Base-by-base conservation (phyloP, 805 yeast species). In the Wickerhamiella cacticola region DNA sequence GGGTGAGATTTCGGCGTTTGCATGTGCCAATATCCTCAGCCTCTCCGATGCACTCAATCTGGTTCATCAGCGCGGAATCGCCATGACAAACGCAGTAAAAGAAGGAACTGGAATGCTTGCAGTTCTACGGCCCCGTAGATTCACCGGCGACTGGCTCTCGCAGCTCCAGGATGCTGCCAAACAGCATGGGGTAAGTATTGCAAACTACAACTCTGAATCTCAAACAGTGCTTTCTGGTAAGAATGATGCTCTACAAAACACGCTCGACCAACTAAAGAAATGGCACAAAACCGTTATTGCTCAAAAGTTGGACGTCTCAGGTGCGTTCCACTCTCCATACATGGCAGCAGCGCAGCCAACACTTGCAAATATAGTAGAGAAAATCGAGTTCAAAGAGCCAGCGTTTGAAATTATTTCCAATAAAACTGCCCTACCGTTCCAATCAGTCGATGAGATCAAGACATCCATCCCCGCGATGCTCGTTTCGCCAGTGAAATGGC, bases 281-380 rank as follows among this genome's bases (percentile, higher is more conserved):
- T 39, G 53, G 42, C 54, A 54, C 41, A 48, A 53, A 15, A 53
- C 62, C 5, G 49, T 64, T 15, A 55, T 61, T 45, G 45, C 61
- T 7, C 59, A 59, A 7, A 53, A 50, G 24, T 56, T 75, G 40
- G 68, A 73, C 1, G 79, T 74, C 6, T 58, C 65, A 2, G 69
- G 75, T 1, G 78, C 80, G 15, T 75, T 75, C 58, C 80, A 75
- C 56, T 69, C 67, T 31, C 49, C 56, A 3, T 50, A 64, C 10
- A 62, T 76, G 56, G 46, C 48, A 31, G 61, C 63, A 0, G 71
- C 75, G 5, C 68, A 66, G 47, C 56, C 60, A 12, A 55, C 58
- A 26, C 61, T 74, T 49, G 45, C 41, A 7, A 51, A 48, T 12
- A 53, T 62, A 18, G 55, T 64, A 3, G 46, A 43, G 7, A 23